phyloP scores from a whole-genome alignment of 1,284 basidiomycete genomes.

The Trametes pubescens region DNA sequence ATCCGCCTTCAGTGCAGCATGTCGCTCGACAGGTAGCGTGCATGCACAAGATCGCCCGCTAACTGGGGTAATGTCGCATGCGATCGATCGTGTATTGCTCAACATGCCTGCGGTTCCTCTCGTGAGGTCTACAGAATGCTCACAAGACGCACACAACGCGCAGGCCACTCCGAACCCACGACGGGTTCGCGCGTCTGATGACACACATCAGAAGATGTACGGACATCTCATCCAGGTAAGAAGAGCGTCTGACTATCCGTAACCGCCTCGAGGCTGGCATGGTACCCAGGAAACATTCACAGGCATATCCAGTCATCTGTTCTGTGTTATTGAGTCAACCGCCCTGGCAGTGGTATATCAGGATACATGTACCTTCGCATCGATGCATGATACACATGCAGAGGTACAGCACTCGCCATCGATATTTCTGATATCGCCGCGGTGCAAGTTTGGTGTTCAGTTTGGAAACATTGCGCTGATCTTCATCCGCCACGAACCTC shows the following conservation, averaged over 20 bases:
- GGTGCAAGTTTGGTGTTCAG: too few species aligned
- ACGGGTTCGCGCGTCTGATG: conserved; percentile 20
- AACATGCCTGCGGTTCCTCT: conserved; percentile 7
- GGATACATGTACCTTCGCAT: too few species aligned
- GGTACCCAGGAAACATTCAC: not conserved
- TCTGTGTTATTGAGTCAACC: not conserved
- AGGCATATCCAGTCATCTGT: not conserved
- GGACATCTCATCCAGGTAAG: not conserved
- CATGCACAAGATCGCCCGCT: not conserved
- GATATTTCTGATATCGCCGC: too few species aligned
- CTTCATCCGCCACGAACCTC: too few species aligned
- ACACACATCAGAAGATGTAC: conserved; percentile 21
- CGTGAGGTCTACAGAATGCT: not conserved
- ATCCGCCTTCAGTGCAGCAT: not conserved
- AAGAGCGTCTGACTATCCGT: not conserved
- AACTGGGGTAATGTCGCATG: conserved; percentile 16
- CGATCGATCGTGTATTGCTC: conserved; percentile 4
- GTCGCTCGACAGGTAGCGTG: not conserved
- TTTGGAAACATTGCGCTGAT: too few species aligned
- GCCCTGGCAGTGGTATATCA: too few species aligned
- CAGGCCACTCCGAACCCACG: conserved; percentile 6
- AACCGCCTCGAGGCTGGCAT: conserved; percentile 4
- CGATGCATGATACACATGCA: too few species aligned
- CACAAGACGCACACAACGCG: conserved; percentile 2
- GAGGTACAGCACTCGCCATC: too few species aligned